A percentile compares a stretch with the other conserved stretches of the same genome.
Evolutionary conservation across 768 basidiomycete genomes (phyloP).

Genomic region (Tulasnella sp.): DNA sequence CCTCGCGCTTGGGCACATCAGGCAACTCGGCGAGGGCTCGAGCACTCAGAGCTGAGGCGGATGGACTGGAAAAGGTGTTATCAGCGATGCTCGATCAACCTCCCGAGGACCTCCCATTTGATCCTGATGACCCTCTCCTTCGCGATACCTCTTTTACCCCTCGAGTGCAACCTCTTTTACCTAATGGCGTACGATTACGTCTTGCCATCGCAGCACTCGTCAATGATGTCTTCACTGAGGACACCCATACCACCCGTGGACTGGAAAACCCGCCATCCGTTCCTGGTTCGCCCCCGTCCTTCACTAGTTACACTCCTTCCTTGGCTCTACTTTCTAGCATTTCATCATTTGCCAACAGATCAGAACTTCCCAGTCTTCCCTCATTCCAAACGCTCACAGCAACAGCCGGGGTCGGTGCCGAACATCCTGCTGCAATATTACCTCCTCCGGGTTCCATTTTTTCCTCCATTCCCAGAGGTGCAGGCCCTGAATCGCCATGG

Average conservation of each 20-base stretch:
- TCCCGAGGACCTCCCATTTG: constrained; percentile 42
- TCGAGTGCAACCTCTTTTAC: constrained; percentile 33
- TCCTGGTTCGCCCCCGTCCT: background rate
- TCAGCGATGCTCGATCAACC: constrained; percentile 44
- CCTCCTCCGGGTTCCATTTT: constrained; percentile 16
- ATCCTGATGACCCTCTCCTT: constrained; percentile 38
- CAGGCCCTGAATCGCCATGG: constrained; percentile 15
- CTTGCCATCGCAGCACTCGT: constrained; percentile 63
- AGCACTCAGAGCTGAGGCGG: constrained; percentile 54
- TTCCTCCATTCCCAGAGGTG: constrained; percentile 14
- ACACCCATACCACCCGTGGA: constrained; percentile 19
- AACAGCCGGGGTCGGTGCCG: background rate
- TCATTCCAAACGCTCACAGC: constrained; percentile 14
- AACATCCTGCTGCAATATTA: background rate
- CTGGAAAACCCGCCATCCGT: no score
- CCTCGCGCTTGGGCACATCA: no score
- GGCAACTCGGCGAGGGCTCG: constrained; percentile 32
- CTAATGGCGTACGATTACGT: constrained; percentile 68
- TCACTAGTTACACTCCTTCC: constrained; percentile 18
- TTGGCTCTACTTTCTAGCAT: constrained; percentile 6
- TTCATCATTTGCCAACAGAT: constrained; percentile 10
- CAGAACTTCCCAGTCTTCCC: background rate
- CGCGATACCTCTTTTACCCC: constrained; percentile 39
- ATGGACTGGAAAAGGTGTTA: constrained; percentile 72
- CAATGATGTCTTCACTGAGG: constrained; percentile 52